phyloP scores from a whole-genome alignment of 108 stramenopile species.

The Stephanodiscus minutulus region DNA sequence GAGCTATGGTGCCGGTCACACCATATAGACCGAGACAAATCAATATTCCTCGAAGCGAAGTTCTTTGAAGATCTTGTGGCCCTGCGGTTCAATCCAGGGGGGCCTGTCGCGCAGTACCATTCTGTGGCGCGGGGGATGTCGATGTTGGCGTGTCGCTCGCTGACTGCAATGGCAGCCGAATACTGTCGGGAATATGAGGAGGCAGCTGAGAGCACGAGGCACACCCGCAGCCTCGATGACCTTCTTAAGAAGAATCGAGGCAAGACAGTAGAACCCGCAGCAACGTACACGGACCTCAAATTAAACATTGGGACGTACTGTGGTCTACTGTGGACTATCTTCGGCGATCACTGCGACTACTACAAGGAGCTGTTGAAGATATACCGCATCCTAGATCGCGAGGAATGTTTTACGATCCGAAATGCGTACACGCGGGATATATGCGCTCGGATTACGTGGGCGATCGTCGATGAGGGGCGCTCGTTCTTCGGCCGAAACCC shows the following conservation, averaged over 20 bases:
- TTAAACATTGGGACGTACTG: neutral
- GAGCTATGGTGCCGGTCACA: no score
- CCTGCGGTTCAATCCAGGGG: no score
- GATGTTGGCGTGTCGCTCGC: no score
- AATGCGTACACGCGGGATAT: neutral
- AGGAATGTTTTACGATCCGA: neutral
- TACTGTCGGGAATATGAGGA: neutral
- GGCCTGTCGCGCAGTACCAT: no score
- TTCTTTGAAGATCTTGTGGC: no score
- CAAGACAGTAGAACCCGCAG: neutral
- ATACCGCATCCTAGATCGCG: neutral
- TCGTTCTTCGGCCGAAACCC: neutral
- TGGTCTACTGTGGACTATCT: neutral
- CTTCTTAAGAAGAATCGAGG: no score
- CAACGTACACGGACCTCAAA: neutral
- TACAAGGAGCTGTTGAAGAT: neutral
- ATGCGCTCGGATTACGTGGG: neutral
- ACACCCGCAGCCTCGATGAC: no score
- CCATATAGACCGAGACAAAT: no score
- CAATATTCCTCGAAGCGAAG: no score
- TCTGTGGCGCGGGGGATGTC: no score
- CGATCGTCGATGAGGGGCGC: neutral
- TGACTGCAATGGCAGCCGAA: no score
- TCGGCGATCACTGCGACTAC: neutral
- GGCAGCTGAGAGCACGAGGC: no score